Conservation (phyloP, 345 rosid genomes). For the Acer saccharum region DNA sequence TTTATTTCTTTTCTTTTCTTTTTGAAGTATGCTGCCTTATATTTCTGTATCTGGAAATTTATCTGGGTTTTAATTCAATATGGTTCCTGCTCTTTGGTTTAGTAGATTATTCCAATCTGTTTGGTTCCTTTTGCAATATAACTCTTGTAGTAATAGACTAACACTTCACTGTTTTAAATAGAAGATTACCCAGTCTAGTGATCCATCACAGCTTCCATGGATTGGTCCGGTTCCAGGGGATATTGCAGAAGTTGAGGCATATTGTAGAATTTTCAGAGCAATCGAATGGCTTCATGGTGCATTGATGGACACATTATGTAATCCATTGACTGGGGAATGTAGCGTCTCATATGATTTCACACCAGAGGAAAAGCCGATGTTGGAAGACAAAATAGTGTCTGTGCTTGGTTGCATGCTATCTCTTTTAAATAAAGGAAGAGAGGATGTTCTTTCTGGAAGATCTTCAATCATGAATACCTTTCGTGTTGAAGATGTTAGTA, state of each 20-base stretch:
- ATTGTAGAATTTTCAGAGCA: constrained; percentile 89
- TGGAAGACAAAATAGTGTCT: constrained; percentile 92
- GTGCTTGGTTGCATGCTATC: constrained; percentile 91
- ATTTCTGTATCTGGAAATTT: background rate
- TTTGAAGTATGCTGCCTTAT: background rate
- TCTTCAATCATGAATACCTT: constrained; percentile 53
- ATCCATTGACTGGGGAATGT: constrained; percentile 95
- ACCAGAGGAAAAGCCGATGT: constrained; percentile 74
- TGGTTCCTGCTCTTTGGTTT: background rate
- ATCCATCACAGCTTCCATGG: constrained; percentile 75
- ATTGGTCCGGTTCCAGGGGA: constrained; percentile 96
- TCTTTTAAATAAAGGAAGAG: constrained; percentile 83
- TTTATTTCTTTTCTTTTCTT: background rate
- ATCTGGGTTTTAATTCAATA: background rate
- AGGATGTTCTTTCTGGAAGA: constrained; percentile 93
- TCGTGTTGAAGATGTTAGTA: constrained; percentile 45
- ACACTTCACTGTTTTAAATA: constrained; percentile 30
- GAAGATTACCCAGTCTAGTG: constrained; percentile 54
- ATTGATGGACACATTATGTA: constrained; percentile 89
- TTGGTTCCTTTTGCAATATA: background rate
- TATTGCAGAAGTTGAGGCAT: constrained; percentile 95
- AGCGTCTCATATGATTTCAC: constrained; percentile 71
- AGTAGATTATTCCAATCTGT: constrained; percentile 1
- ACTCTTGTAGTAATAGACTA: constrained; percentile 13
- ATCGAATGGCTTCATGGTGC: constrained; percentile 84